Evolutionary conservation across 208 protist species (phyloP).

Genomic region (Leishmania major): DNA sequence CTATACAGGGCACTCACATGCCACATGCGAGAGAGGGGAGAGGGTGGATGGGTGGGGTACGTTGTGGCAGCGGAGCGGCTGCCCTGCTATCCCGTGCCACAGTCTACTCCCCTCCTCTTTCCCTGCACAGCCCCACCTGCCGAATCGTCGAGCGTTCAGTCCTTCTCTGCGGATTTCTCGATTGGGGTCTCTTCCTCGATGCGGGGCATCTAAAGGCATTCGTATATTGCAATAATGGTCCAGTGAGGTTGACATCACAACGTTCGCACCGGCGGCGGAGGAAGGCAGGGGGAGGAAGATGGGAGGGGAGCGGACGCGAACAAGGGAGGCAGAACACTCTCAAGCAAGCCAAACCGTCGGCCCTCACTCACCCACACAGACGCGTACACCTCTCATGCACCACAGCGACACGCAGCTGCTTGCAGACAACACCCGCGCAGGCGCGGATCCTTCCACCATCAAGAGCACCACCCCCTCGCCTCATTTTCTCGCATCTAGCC

Average conservation of each 20-base stretch:
- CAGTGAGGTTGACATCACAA: conserved; percentile 14
- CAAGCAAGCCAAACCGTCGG: neutral
- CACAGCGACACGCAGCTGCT: neutral
- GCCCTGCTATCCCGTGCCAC: neutral
- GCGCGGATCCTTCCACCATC: neutral
- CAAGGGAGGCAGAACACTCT: neutral
- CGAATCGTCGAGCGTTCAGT: conserved; percentile 10
- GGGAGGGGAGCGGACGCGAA: neutral
- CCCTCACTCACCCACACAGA: neutral
- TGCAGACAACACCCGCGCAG: neutral
- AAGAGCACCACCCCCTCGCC: neutral
- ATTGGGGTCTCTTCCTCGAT: conserved; percentile 12
- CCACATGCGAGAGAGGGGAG: neutral
- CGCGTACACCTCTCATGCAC: neutral
- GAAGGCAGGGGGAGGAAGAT: neutral
- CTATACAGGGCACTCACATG: neutral
- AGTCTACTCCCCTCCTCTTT: neutral
- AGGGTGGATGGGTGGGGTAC: neutral
- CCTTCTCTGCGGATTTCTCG: conserved; percentile 27
- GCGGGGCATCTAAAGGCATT: conserved; percentile 3
- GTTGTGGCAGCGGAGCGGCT: neutral
- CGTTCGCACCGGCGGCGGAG: conserved; percentile 1
- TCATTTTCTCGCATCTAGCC: neutral
- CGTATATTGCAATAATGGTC: neutral
- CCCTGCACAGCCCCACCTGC: neutral